Percentiles rank a stretch among this genome's conserved stretches.
phyloP scores from a whole-genome alignment of 2,329 filamentous ascomycete genomes.

The Fonsecaea monophora region DNA sequence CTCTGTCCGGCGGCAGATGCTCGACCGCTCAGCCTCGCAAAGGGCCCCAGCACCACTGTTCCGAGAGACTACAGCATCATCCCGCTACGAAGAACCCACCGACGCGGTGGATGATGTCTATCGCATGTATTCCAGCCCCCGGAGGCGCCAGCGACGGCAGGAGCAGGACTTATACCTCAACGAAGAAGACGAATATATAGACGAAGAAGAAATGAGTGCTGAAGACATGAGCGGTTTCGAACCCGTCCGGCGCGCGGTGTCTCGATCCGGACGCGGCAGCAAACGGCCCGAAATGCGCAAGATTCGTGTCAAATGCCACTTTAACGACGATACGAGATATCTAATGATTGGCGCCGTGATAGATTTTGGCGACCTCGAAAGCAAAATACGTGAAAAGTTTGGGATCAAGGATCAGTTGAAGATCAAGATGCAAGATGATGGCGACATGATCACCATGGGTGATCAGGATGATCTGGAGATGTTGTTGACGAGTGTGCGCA shows the following conservation, averaged over 20 bases:
- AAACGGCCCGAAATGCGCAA: conserved; percentile 71
- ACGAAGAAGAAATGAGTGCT: conserved; percentile 69
- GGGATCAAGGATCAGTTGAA: conserved; percentile 66
- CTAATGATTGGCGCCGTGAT: conserved; percentile 74
- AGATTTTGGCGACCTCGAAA: conserved; percentile 77
- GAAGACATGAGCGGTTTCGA: conserved; percentile 37
- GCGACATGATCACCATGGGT: conserved; percentile 95
- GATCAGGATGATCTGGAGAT: conserved; percentile 96
- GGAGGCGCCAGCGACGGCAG: conserved; percentile 31
- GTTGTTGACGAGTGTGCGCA: conserved; percentile 74
- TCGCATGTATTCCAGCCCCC: conserved; percentile 43
- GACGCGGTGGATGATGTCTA: conserved; percentile 53
- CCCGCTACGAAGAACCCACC: conserved; percentile 46
- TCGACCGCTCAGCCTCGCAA: conserved; percentile 43
- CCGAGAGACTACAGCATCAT: conserved; percentile 42
- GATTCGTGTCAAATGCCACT: conserved; percentile 90
- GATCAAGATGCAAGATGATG: conserved; percentile 87
- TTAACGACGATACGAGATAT: conserved; percentile 83
- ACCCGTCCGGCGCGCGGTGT: conserved; percentile 28
- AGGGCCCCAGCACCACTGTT: conserved; percentile 41
- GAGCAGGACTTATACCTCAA: conserved; percentile 71
- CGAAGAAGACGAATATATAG: conserved; percentile 69
- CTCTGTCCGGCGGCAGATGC: conserved; percentile 34
- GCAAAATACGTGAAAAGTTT: conserved; percentile 86
- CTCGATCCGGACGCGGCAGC: conserved; percentile 29